A percentile compares a stretch with the other conserved stretches of the same genome.
These are phyloP conservation scores for Alternaria angustiovoidea DNA, from an alignment of 2,329 filamentous ascomycete genomes.

Conservation along the genomic window DNA sequence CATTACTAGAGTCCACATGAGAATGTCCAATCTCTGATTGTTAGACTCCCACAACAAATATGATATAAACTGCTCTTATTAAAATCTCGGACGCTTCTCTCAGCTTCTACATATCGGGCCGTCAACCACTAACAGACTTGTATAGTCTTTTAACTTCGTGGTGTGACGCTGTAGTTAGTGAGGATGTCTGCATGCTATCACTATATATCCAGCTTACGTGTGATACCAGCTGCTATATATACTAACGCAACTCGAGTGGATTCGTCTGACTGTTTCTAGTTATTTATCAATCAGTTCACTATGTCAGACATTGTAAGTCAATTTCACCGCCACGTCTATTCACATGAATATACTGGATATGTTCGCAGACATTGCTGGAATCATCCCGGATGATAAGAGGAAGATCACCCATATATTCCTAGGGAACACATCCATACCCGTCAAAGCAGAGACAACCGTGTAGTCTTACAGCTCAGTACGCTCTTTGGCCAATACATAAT, in stretches of 20 bases:
- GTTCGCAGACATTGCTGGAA: slow-evolving; percentile 2
- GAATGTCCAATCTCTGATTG: too few species aligned
- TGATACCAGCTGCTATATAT: background rate
- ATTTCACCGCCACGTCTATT: background rate
- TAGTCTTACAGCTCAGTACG: background rate
- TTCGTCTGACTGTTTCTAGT: background rate
- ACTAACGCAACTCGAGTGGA: background rate
- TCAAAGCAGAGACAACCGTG: background rate
- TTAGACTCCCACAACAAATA: background rate
- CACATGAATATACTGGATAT: background rate
- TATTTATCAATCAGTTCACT: background rate
- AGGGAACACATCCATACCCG: background rate
- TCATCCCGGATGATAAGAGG: background rate
- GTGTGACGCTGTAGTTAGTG: background rate
- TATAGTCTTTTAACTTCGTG: too few species aligned
- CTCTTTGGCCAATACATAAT: background rate
- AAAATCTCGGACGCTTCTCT: background rate
- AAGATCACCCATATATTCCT: background rate
- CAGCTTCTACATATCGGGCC: background rate
- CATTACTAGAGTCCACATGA: background rate
- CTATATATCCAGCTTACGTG: background rate
- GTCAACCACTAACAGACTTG: background rate
- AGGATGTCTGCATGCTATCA: background rate
- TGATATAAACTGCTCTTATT: background rate
- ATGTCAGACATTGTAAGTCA: background rate